Conservation (phyloP, 768 basidiomycete species). For the Hericium erinaceus region DNA sequence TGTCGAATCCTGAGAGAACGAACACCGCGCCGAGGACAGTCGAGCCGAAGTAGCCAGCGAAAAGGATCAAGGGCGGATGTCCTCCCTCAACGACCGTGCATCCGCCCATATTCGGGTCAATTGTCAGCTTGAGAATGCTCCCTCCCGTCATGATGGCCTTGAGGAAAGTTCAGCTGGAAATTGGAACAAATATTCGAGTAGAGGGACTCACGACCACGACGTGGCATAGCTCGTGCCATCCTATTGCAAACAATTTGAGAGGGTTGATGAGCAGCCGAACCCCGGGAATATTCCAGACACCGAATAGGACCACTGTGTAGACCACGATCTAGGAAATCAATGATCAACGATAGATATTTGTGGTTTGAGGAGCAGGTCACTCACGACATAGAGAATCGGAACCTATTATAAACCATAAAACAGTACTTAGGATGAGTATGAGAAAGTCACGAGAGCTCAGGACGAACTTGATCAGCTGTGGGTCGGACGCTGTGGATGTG, state of each 20-base stretch:
- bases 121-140: constrained; percentile 67
- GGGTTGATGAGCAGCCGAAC: constrained; percentile 73
- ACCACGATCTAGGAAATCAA: constrained; percentile 54
- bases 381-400: constrained; percentile 67
- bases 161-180: neutral
- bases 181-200: neutral
- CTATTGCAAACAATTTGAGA: constrained; percentile 80
- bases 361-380: constrained; percentile 19
- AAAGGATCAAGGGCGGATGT: constrained; percentile 57
- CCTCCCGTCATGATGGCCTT: constrained; percentile 78
- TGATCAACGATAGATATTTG: neutral
- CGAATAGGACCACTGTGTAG: constrained; percentile 79
- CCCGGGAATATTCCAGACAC: constrained; percentile 81
- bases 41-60: constrained; percentile 78
- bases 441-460: neutral
- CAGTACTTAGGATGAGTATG: neutral
- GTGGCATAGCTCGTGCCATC: constrained; percentile 85
- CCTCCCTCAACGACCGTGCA: constrained; percentile 74
- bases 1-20: constrained; percentile 78
- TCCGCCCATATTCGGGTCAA: constrained; percentile 77
- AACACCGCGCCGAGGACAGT: constrained; percentile 77
- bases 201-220: constrained; percentile 52
- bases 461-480: constrained; percentile 11
- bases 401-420: constrained; percentile 33
- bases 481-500: constrained; percentile 1